Conservation (phyloP, 257 asterid species). For the Petrea volubilis region DNA sequence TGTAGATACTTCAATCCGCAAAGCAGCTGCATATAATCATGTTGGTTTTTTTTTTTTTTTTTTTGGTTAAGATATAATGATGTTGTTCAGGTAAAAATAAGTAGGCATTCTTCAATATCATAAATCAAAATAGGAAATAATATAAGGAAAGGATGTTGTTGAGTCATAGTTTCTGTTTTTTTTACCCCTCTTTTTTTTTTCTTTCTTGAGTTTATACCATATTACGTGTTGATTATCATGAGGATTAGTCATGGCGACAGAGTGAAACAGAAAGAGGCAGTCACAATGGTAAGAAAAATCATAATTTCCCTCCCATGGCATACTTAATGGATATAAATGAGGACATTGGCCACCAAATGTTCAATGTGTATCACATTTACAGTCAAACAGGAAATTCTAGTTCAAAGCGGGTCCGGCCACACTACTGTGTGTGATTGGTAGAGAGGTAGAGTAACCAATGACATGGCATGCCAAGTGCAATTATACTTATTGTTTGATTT, state of each 20-base stretch:
- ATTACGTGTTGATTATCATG: neutral
- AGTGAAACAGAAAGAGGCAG: neutral
- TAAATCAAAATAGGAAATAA: neutral
- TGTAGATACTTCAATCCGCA: slow-evolving; percentile 45
- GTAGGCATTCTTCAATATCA: neutral
- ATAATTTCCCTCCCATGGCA: neutral
- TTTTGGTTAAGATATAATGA: too few relatives aligned
- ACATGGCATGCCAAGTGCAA: too few relatives aligned
- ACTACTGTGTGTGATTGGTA: too few relatives aligned
- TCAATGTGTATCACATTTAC: neutral
- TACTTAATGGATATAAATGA: neutral
- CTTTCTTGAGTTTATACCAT: neutral
- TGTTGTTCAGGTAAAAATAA: too few relatives aligned
- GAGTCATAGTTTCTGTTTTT: neutral
- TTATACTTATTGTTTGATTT: too few relatives aligned
- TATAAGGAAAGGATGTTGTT: neutral
- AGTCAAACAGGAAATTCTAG: too few relatives aligned
- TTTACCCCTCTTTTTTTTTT: too few relatives aligned
- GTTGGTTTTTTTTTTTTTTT: too few relatives aligned
- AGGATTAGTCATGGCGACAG: neutral
- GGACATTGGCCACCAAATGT: neutral
- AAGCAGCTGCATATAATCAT: slow-evolving; percentile 31
- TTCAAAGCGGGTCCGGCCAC: too few relatives aligned
- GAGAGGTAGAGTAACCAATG: too few relatives aligned
- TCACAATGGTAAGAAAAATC: neutral